Base-by-base conservation (phyloP, 495 filamentous ascomycete species). In the Cladorrhinum samala region DNA sequence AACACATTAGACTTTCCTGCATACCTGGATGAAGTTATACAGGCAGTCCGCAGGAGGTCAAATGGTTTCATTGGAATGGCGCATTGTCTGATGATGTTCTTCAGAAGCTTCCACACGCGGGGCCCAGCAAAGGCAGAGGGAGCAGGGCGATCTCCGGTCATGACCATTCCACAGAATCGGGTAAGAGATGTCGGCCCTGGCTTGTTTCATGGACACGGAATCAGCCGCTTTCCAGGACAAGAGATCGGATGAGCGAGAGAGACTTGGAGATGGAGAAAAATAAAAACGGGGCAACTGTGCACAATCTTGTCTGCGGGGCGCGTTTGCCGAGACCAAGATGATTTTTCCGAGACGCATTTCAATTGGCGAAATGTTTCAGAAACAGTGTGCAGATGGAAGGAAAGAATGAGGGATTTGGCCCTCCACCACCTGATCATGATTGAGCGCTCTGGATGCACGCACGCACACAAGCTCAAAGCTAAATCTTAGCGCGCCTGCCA, bases 281-380 rank as follows among this genome's bases (percentile, higher is more conserved):
- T 2, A 45, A 21, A n/a, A 24, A 9, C 8, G 20, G 30, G 18
- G 6, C n/a, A 45, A 24, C 42, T 20, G 21, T 49, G 27, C 20
- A 47, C 19, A 44, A 36, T 37, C 24, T 37, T 24, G 44, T 37
- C 51, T 51, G 41, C 44, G 46, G 45, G 57, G 41, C 27, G 46
- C 40, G 11, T 56, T 37, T 50, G 17, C 42, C 49, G 46, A 48
- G 23, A 17, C 40, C 36, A 43, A 54, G 33, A 52, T 52, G 36
- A 57, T 55, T 43, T 36, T 17, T 48, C 47, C 49, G 57, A 49
- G 53, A 20, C 14, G 46, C 42, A 41, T 40, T 55, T 36, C 20
- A 33, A 43, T 46, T 5, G 23, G 30, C 42, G 23, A 23, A 50
- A 45, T 47, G 53, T 51, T 56, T 56, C 53, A 51, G 23, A 39